phyloP scores from a whole-genome alignment of 148 eudicot species.

The Diospyros lotus region DNA sequence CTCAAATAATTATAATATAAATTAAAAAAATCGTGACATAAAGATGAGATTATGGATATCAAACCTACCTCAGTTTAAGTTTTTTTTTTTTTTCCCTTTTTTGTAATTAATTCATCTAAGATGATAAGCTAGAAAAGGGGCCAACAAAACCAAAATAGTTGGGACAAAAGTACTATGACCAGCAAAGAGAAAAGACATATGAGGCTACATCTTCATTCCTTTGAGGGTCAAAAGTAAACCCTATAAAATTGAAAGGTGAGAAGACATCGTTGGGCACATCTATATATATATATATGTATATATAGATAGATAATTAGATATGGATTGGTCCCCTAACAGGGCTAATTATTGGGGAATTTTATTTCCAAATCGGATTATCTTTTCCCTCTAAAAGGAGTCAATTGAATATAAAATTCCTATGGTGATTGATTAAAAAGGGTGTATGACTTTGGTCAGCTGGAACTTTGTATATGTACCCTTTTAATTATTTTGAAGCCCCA shows the following conservation, averaged over 20 bases:
- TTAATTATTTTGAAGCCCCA: not conserved
- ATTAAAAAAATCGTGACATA: too few species aligned
- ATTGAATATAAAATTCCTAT: not conserved
- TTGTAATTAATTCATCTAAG: not conserved
- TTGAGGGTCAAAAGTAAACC: conserved; percentile 13
- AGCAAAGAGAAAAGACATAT: conserved; percentile 3
- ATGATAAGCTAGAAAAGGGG: not conserved
- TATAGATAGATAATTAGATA: not conserved
- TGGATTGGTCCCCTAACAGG: conserved; percentile 16
- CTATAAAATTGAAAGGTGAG: conserved; percentile 15
- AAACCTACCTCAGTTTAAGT: not conserved
- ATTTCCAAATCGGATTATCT: conserved; percentile 19
- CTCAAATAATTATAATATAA: too few species aligned
- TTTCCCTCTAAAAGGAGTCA: conserved; percentile 9
- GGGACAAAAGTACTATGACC: conserved; percentile 5
- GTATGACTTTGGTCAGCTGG: conserved; percentile 6
- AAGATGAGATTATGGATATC: too few species aligned
- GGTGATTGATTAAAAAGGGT: conserved; percentile 18
- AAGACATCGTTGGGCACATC: not conserved
- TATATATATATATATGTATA: too few species aligned
- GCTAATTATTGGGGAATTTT: conserved; percentile 22
- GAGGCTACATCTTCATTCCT: not conserved
- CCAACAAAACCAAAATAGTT: conserved; percentile 12
- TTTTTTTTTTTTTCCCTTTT: not conserved
- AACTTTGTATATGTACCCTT: not conserved